A percentile compares a stretch with the other conserved stretches of the same genome.
Conservation (phyloP, 2,329 filamentous ascomycete species). For the Fusarium buxicola region DNA sequence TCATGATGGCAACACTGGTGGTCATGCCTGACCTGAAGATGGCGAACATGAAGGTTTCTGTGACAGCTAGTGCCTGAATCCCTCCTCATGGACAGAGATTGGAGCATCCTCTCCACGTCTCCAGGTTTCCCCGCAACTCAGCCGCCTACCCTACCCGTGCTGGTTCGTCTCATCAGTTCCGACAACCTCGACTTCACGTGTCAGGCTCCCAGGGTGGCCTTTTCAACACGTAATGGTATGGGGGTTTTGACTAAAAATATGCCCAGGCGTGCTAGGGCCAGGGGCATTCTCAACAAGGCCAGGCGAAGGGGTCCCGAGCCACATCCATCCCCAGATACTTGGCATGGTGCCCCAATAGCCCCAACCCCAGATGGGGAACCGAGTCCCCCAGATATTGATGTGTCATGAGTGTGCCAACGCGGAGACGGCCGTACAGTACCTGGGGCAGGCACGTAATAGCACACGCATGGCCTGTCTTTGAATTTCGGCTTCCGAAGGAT, state of each 20-base stretch:
- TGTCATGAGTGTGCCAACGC: slow-evolving; percentile 38
- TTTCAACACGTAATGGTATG: slow-evolving; percentile 45
- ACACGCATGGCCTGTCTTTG: slow-evolving; percentile 11
- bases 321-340: slow-evolving; percentile 40
- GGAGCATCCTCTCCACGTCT: slow-evolving; percentile 34
- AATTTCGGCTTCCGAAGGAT: slow-evolving; percentile 23
- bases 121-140: slow-evolving; percentile 46
- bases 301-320: slow-evolving; percentile 31
- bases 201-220: slow-evolving; percentile 17
- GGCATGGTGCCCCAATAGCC: slow-evolving; percentile 33
- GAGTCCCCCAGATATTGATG: slow-evolving; percentile 30
- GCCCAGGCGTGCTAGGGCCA: too few relatives aligned
- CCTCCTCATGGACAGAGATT: slow-evolving; percentile 15
- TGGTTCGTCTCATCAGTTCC: slow-evolving; percentile 20
- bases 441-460: slow-evolving; percentile 14
- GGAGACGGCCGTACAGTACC: slow-evolving; percentile 18
- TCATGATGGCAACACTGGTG: slow-evolving; percentile 29
- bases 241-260: slow-evolving; percentile 41
- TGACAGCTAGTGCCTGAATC: slow-evolving; percentile 17
- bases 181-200: slow-evolving; percentile 39
- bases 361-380: slow-evolving; percentile 27
- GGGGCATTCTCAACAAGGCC: slow-evolving; percentile 27
- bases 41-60: slow-evolving; percentile 11
- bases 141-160: slow-evolving; percentile 18
- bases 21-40: slow-evolving; percentile 19